Base-by-base conservation (phyloP, 1,139 yeast genomes). In the Kurtzmaniella natalensis region DNA sequence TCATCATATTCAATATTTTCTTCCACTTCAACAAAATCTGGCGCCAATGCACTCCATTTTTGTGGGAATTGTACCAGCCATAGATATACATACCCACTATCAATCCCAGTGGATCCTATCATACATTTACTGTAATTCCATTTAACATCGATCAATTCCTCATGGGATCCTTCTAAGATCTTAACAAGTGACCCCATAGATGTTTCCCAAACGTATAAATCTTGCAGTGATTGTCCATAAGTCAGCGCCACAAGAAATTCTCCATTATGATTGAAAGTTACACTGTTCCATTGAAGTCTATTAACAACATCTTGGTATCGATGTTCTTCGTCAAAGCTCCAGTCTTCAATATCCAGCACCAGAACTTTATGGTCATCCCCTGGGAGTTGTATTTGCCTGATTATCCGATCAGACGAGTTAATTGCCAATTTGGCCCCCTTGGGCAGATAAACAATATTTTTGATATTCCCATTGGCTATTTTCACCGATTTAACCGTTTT, bases 41-140 rank as follows among this genome's bases (percentile, higher is more conserved):
- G 97, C 0, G 97, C 97, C 45, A 89, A 66, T 0, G 96, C 95
- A 56, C 95, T 83, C 98, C 98, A 89, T 58, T 86, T 84, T 49
- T 88, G 96, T 1, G 95, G 94, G 25, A 85, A 77, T 30, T 76
- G 76, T 13, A 86, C 75, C 36, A 84, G 78, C 96, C 96, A 92
- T 32, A 85, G 55, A 52, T 86, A 88, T 1, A 89, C 72, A 18
- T 77, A 69, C 1, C 97, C 97, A 25, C 86, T 73, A 50, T 89
- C 97, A 33, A 86, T 62, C 0, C 97, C 96, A 14, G 87, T 84
- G n/a, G 95, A 84, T 7, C 84, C 86, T 27, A 89, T 79, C 42
- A 76, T 67, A 53, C 95, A 86, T 36, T 78, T 70, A 31, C 77
- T 64, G 37, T 78, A 78, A 51, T 89, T 87, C 95, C 96, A 89